These are phyloP conservation scores for Suillus fuscotomentosus DNA, from an alignment of 768 basidiomycete genomes.

Conservation along the genomic window DNA sequence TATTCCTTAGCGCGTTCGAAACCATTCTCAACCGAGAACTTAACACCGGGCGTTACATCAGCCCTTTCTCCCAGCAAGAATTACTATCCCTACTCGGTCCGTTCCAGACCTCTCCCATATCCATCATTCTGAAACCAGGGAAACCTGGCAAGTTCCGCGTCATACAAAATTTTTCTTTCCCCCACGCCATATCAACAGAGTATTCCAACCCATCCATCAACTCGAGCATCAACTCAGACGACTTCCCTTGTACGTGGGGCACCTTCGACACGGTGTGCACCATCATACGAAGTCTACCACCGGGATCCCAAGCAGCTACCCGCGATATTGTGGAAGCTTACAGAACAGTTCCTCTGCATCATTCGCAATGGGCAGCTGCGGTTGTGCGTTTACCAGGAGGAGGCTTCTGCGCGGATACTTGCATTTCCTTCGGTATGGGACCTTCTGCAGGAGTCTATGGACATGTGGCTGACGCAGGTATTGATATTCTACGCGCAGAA, in stretches of 20 bases:
- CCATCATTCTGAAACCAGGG: conserved; percentile 34
- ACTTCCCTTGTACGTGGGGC: conserved; percentile 44
- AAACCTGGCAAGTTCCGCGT: conserved; percentile 17
- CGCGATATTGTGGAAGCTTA: conserved; percentile 35
- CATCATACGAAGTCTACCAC: too few species aligned
- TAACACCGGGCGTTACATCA: conserved; percentile 15
- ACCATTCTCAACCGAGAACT: too few species aligned
- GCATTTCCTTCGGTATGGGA: not conserved
- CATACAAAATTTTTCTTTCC: too few species aligned
- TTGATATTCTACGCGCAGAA: not conserved
- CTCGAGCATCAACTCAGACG: conserved; percentile 26
- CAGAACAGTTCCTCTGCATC: conserved; percentile 25
- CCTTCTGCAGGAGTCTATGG: not conserved
- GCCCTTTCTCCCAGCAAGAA: conserved; percentile 4
- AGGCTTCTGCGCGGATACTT: conserved; percentile 10
- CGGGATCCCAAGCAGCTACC: not conserved
- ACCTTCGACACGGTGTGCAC: too few species aligned
- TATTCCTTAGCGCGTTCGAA: too few species aligned
- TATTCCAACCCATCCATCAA: conserved; percentile 36
- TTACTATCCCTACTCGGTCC: conserved; percentile 27
- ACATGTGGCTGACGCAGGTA: conserved; percentile 5
- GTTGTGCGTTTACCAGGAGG: conserved; percentile 20
- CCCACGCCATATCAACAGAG: not conserved
- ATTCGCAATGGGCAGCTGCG: conserved; percentile 25
- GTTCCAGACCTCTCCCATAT: conserved; percentile 38